Evolutionary conservation across 495 filamentous ascomycete genomes (phyloP).

Genomic region (Tuber melanosporum): DNA sequence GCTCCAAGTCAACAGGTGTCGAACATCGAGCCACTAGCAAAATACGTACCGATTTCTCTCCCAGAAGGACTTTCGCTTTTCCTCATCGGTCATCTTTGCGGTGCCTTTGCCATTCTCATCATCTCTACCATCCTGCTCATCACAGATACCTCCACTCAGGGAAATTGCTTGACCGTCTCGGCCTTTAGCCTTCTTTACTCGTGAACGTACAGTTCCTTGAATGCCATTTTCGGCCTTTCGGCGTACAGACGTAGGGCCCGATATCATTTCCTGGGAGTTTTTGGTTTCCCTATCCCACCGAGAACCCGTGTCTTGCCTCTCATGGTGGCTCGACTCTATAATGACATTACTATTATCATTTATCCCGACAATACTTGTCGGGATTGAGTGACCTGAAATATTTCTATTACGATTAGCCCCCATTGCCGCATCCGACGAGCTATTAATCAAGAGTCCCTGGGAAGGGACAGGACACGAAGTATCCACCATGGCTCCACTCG

Average conservation of each 20-base stretch:
- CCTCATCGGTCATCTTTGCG: constrained; percentile 98
- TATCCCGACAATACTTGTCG: constrained; percentile 48
- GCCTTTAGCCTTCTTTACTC: constrained; percentile 65
- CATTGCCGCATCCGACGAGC: constrained; percentile 26
- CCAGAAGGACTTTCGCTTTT: constrained; percentile 95
- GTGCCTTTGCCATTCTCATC: constrained; percentile 52
- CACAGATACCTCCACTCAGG: constrained; percentile 27
- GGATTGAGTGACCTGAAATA: constrained; percentile 43
- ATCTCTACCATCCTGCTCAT: constrained; percentile 50
- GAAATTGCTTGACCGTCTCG: constrained; percentile 46
- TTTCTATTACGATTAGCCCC: constrained; percentile 21
- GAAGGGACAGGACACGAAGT: constrained; percentile 39
- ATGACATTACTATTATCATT: constrained; percentile 64
- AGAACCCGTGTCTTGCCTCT: constrained; percentile 50
- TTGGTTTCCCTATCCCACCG: constrained; percentile 16
- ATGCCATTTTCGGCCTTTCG: constrained; percentile 70
- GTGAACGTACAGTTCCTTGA: constrained; percentile 49
- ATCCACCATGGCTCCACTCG: constrained; percentile 21
- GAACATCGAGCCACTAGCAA: not conserved
- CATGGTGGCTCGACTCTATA: constrained; percentile 69
- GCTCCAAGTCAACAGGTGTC: not conserved
- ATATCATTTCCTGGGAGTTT: constrained; percentile 46
- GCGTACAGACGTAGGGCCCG: constrained; percentile 52
- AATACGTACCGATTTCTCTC: constrained; percentile 82
- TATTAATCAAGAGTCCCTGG: constrained; percentile 42